Evolutionary conservation across 495 filamentous ascomycete genomes (phyloP).

Genomic region (Trichoderma parareesei): DNA sequence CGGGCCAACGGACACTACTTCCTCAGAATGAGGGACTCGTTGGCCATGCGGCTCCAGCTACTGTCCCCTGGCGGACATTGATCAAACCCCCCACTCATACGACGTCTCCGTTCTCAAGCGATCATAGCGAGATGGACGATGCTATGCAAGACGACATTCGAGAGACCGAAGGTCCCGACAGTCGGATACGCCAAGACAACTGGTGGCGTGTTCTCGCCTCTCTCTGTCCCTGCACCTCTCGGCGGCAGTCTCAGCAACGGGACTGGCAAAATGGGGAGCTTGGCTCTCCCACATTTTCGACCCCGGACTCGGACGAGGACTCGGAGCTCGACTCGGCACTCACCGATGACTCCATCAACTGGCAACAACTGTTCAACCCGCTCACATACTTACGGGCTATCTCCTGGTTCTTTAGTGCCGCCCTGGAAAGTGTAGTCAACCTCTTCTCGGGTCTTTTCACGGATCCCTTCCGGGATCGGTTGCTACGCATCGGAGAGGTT

Average conservation of each 20-base stretch:
- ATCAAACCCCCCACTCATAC: not conserved
- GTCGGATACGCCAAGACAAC: not conserved
- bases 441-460: not conserved
- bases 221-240: not conserved
- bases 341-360: constrained; percentile 6
- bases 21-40: not conserved
- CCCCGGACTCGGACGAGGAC: not conserved
- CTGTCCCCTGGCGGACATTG: not conserved
- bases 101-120: not conserved
- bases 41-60: not conserved
- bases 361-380: constrained; percentile 3
- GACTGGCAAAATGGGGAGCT: not conserved
- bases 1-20: not conserved
- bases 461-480: not conserved
- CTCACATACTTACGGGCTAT: constrained; percentile 4
- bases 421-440: not conserved
- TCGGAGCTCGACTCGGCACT: not conserved
- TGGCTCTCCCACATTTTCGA: not conserved
- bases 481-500: not conserved
- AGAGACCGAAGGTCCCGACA: not conserved
- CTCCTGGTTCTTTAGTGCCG: not conserved
- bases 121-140: constrained; percentile 10
- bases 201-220: not conserved
- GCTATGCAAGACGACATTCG: constrained; percentile 6
- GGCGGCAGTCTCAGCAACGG: not conserved